Percentiles rank a stretch among this genome's conserved stretches.
Evolutionary conservation across 2,329 filamentous ascomycete species (phyloP).

Genomic region (Penicillium sp.): DNA sequence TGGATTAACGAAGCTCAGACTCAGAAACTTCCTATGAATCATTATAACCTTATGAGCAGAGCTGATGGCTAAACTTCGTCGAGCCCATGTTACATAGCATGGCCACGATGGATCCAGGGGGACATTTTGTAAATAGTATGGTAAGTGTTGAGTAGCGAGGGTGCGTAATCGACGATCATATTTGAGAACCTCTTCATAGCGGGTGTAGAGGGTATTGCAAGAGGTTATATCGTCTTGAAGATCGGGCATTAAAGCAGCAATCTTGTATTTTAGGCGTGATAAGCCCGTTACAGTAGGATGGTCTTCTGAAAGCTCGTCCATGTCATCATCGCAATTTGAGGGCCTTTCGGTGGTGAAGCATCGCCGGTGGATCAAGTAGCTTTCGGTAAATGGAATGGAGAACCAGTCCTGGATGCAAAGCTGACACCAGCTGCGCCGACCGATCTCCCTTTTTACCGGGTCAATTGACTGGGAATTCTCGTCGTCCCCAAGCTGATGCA

Average conservation of each 20-base stretch:
- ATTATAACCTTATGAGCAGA: conserved; percentile 55
- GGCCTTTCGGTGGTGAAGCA: conserved; percentile 46
- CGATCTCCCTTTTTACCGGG: conserved; percentile 41
- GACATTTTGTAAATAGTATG: conserved; percentile 43
- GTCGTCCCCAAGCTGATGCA: conserved; percentile 48
- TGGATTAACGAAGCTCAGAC: conserved; percentile 49
- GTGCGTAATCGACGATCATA: conserved; percentile 49
- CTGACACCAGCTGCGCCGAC: conserved; percentile 49
- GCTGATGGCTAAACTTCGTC: conserved; percentile 47
- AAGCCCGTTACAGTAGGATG: conserved; percentile 45
- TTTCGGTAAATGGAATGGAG: conserved; percentile 48
- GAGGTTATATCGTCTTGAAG: conserved; percentile 47
- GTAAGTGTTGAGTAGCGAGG: conserved; percentile 41
- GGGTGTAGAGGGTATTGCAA: conserved; percentile 45
- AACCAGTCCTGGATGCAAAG: conserved; percentile 54
- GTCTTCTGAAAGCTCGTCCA: conserved; percentile 37
- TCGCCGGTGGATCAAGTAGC: conserved; percentile 45
- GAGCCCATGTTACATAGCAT: conserved; percentile 49
- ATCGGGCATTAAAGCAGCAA: conserved; percentile 46
- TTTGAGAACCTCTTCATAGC: conserved; percentile 49
- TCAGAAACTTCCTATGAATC: conserved; percentile 52
- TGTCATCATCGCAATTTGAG: conserved; percentile 40
- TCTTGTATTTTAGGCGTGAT: conserved; percentile 46
- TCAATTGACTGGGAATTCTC: conserved; percentile 31
- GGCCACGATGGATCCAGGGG: conserved; percentile 48